Percentiles rank a stretch among this genome's conserved stretches.
Evolutionary conservation across 2,329 filamentous ascomycete genomes (phyloP).

Genomic region (Penicillium sp.): DNA sequence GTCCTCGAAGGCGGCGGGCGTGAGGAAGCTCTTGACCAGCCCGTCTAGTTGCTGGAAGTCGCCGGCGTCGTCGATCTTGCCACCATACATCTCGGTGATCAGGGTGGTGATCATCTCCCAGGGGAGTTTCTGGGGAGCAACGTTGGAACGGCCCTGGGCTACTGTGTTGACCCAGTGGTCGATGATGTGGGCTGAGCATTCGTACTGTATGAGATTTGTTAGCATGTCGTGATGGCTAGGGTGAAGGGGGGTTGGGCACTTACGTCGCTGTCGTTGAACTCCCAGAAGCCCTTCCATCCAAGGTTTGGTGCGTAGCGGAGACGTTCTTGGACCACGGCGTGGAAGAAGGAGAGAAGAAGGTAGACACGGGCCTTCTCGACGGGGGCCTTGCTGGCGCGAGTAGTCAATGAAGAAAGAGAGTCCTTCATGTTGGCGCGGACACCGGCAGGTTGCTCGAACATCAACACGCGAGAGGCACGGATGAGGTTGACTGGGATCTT

Average conservation of each 20-base stretch:
- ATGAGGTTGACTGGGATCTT: constrained; percentile 97
- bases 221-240: not conserved
- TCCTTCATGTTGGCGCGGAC: constrained; percentile 99
- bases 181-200: constrained; percentile 95
- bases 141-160: constrained; percentile 85
- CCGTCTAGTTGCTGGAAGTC: constrained; percentile 77
- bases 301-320: constrained; percentile 91
- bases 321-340: constrained; percentile 94
- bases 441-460: constrained; percentile 98
- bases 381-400: constrained; percentile 77
- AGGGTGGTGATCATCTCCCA: constrained; percentile 95
- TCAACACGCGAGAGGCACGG: constrained; percentile 88
- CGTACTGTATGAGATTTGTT: constrained; percentile 66
- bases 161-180: constrained; percentile 90
- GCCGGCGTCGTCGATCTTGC: constrained; percentile 90
- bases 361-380: constrained; percentile 92
- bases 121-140: constrained; percentile 90
- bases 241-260: constrained; percentile 52
- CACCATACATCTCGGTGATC: constrained; percentile 92
- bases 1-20: constrained; percentile 87
- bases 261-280: constrained; percentile 99
- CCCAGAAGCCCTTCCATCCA: constrained; percentile 99
- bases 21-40: constrained; percentile 80
- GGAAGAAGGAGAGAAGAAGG: constrained; percentile 88
- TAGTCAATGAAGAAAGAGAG: constrained; percentile 81